Conservation (phyloP, 331 rosid genomes). For the Rhamnella rubrinervis region DNA sequence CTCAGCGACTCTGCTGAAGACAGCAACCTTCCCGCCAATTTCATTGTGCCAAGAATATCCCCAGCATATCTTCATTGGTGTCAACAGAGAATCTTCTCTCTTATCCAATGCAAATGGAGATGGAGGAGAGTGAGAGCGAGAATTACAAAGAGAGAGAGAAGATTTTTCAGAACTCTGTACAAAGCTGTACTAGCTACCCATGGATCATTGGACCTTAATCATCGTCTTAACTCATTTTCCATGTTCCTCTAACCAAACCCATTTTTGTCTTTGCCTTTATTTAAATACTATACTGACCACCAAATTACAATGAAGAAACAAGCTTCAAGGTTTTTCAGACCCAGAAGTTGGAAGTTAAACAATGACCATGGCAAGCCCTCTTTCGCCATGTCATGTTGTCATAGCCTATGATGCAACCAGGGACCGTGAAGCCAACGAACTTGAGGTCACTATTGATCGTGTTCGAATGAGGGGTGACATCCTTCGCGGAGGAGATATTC, state of each 20-base stretch:
- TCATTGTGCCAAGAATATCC: neutral
- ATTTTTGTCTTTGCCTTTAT: neutral
- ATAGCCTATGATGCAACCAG: slow-evolving; percentile 67
- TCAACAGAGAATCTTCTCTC: neutral
- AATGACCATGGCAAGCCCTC: slow-evolving; percentile 31
- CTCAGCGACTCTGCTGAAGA: neutral
- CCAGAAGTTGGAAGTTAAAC: neutral
- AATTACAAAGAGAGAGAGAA: neutral
- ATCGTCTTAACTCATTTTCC: neutral
- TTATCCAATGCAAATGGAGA: too few relatives aligned
- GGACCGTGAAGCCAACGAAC: slow-evolving; percentile 39
- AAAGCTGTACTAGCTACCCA: too few relatives aligned
- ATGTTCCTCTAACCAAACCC: neutral
- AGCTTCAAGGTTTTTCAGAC: neutral
- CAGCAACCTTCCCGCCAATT: neutral
- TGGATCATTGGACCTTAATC: neutral
- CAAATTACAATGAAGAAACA: neutral
- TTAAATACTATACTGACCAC: neutral
- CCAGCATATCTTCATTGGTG: neutral
- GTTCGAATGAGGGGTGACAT: slow-evolving; percentile 27
- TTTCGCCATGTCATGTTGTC: slow-evolving; percentile 32
- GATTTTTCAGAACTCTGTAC: neutral
- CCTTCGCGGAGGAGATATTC: slow-evolving; percentile 43
- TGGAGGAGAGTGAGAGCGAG: neutral
- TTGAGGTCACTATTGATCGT: slow-evolving; percentile 31